A percentile compares a stretch with the other conserved stretches of the same genome.
These are phyloP conservation scores for Xylaria longipes DNA, from an alignment of 495 filamentous ascomycete species.

Conservation along the genomic window DNA sequence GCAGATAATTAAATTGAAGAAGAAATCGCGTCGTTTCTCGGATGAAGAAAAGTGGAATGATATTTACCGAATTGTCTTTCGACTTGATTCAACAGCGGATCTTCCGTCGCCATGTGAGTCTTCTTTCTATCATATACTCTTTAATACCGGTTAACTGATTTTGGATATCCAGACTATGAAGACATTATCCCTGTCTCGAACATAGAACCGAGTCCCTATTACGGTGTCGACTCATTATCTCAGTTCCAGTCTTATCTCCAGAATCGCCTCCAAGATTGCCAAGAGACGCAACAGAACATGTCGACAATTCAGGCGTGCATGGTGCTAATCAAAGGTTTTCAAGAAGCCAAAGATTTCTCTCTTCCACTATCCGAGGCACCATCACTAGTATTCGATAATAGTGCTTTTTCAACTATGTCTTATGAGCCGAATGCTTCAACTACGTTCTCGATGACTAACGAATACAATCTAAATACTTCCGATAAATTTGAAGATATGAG, in stretches of 20 bases:
- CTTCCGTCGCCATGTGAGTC: slow-evolving; percentile 1
- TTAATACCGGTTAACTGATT: not conserved
- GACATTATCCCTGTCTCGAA: not conserved
- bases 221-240: not conserved
- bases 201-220: not conserved
- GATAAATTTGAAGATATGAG: not conserved
- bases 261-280: not conserved
- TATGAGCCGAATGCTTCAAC: not conserved
- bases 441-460: not conserved
- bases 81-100: not conserved
- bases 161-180: not conserved
- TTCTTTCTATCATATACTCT: not conserved
- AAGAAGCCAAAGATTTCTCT: not conserved
- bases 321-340: not conserved
- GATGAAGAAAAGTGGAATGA: slow-evolving; percentile 4
- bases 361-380: not conserved
- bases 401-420: not conserved
- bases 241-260: slow-evolving; percentile 8
- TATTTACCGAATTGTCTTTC: slow-evolving; percentile 10
- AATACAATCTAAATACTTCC: not conserved
- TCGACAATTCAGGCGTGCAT: slow-evolving; percentile 9
- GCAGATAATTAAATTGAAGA: not conserved
- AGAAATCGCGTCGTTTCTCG: not conserved
- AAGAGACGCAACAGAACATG: not conserved
- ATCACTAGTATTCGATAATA: not conserved